Base-by-base conservation (phyloP, 495 filamentous ascomycete genomes). In the Hypoxylon fuscum region DNA sequence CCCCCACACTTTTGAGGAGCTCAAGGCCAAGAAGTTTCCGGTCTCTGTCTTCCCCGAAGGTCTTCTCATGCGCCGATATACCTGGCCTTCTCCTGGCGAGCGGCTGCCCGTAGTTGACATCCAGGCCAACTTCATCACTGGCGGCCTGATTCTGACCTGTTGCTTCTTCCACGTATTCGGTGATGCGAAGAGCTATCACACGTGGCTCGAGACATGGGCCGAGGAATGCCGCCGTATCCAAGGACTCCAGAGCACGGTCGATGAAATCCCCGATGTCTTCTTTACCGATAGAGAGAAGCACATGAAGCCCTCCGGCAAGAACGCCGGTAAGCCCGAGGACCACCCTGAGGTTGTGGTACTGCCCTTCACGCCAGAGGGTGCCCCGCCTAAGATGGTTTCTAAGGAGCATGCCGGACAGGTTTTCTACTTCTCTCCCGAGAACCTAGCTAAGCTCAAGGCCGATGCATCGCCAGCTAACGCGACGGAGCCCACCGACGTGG, bases 41-140 rank as follows among this genome's bases (percentile, higher is more conserved):
- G 52, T 72, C 2, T 56, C 69, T 1, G 59, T 48, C n/a, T 72
- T 77, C 42, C 60, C 73, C 21, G 71, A 60, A 11, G 68, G 75
- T 17, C 62, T 55, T 0, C 64, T 77, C 2, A 75, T 72, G 48
- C 61, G 60, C 9, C 55, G 68, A 11, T 68, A 61, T 25, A 66
- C 68, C n/a, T 75, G 72, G 71, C 72, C 74, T n/a, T 37, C 44
- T 7, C 55, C 68, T 1, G 71, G 69, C 5, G 71, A 74, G 14
- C 52, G 59, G 18, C 51, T 75, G 27, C 69, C 72, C 17, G 59
- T 69, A 0, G 66, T 62, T 21, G 65, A 72, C 7, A 49, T 70
- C 12, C 76, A 77, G 56, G 74, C 74, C 46, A 78, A 77, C 41
- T 76, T 78, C 47, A 74, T 78, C 29, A 54, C 34, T 1, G 62